Evolutionary conservation across 345 rosid genomes (phyloP).

Genomic region (Hevea brasiliensis): DNA sequence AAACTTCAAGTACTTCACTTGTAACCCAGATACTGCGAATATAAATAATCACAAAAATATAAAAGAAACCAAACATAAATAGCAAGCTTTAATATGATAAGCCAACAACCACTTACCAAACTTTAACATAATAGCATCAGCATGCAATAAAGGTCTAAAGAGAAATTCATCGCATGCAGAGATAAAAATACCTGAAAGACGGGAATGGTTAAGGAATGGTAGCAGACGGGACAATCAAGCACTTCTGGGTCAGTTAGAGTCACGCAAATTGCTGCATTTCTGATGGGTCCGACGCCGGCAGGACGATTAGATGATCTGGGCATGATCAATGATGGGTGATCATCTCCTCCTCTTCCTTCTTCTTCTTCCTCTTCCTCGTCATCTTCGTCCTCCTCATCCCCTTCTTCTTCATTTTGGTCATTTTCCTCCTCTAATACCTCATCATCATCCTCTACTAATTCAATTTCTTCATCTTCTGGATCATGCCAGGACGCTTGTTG

Average conservation of each 20-base stretch:
- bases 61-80: background rate
- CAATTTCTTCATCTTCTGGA: background rate
- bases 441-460: background rate
- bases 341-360: background rate
- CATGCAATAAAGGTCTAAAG: background rate
- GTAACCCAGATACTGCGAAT: background rate
- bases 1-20: background rate
- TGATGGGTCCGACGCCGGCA: constrained; percentile 4
- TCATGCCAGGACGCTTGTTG: background rate
- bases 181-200: constrained; percentile 47
- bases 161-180: too few species aligned
- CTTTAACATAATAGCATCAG: too few species aligned
- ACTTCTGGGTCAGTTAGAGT: constrained; percentile 52
- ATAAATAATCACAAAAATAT: background rate
- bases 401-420: background rate
- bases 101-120: background rate
- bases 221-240: constrained; percentile 57
- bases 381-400: background rate
- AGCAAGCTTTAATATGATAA: background rate
- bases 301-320: background rate
- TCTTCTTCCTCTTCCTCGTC: background rate
- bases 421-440: background rate
- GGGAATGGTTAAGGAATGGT: constrained; percentile 46
- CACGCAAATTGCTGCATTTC: constrained; percentile 20
- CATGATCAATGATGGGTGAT: background rate